Percentiles rank a stretch among this genome's conserved stretches.
Evolutionary conservation across 208 protist species (phyloP).

Genomic region (Lotmaria passim): DNA sequence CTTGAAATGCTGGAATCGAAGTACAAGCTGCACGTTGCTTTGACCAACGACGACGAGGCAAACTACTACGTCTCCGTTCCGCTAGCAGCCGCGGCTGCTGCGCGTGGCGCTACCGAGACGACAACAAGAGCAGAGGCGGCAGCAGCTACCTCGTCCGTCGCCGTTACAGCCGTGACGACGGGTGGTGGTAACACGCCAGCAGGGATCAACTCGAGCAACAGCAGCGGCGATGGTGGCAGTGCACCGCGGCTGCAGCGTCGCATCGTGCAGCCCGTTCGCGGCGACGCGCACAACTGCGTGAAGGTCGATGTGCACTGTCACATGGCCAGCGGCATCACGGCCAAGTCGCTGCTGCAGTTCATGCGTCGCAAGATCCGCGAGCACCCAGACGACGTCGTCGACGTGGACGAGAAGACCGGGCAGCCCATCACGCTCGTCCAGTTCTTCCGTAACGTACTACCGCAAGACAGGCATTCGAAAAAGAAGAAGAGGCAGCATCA

Average conservation of each 20-base stretch:
- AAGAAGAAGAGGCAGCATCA: constrained; percentile 5
- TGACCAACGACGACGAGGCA: constrained; percentile 84
- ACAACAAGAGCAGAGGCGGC: not conserved
- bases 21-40: constrained; percentile 75
- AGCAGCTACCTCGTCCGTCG: not conserved
- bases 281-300: constrained; percentile 79
- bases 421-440: constrained; percentile 47
- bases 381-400: constrained; percentile 75
- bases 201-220: not conserved
- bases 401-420: constrained; percentile 43
- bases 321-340: constrained; percentile 82
- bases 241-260: not conserved
- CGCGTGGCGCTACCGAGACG: too few relatives aligned
- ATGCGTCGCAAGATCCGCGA: constrained; percentile 68
- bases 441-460: constrained; percentile 42
- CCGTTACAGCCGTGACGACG: too few relatives aligned
- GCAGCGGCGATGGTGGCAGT: not conserved
- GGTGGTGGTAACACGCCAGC: not conserved
- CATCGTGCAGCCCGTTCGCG: constrained; percentile 38
- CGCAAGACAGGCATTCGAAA: not conserved
- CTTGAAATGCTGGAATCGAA: constrained; percentile 87
- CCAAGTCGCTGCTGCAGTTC: constrained; percentile 68
- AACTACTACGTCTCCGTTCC: constrained; percentile 21
- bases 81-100: not conserved
- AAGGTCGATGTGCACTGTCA: constrained; percentile 91